Base-by-base conservation (phyloP, 1,284 basidiomycete species). In the Moesziomyces antarcticus region DNA sequence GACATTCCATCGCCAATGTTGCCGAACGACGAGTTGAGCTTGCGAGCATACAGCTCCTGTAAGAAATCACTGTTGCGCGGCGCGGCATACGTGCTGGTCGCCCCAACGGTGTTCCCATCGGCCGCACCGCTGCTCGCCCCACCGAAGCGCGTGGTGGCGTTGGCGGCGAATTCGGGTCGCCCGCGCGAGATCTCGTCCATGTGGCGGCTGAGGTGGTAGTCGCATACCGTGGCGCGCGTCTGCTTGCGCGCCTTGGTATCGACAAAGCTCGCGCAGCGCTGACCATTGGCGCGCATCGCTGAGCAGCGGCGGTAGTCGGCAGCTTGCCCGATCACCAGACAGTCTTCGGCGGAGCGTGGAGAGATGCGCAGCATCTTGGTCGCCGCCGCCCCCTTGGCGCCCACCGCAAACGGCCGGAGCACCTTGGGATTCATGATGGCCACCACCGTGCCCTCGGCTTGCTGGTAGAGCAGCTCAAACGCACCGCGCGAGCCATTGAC, bases 401-500 rank as follows among this genome's bases (percentile, higher is more conserved):
- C 24, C 24, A 25, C 25, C 8, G 42, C n/a, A 24, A 43, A 90
- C 14, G 93, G 93, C 77, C 92, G 92, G 56, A 96, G 86, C 41
- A 98, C 89, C 62, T 88, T 89, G 0, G 96, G 94, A 80, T 96
- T 97, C 25, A 98, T 85, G 37, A 99, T 87, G 0, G 93, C 93
- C 25, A 99, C 87, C 3, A 98, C 92, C 48, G 93, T 91, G 1
- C 96, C 96, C 69, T 94, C 92, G 50, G 89, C 89, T 66, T 96
- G 86, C 81, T 92, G 93, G 60, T 91, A 90, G 85, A 93, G 89
- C 70, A 86, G 87, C 83, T 98, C 96, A 81, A 93, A 99, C 0
- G 95, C 95, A 7, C 96, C 95, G 2, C 90, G 89, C 70, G 93
- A 94, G 1, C 96, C 95, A 1, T 95, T 94, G 65, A 88, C 88